Evolutionary conservation across 139 green algal genomes (phyloP).

Genomic region (Chlorella sp.): DNA sequence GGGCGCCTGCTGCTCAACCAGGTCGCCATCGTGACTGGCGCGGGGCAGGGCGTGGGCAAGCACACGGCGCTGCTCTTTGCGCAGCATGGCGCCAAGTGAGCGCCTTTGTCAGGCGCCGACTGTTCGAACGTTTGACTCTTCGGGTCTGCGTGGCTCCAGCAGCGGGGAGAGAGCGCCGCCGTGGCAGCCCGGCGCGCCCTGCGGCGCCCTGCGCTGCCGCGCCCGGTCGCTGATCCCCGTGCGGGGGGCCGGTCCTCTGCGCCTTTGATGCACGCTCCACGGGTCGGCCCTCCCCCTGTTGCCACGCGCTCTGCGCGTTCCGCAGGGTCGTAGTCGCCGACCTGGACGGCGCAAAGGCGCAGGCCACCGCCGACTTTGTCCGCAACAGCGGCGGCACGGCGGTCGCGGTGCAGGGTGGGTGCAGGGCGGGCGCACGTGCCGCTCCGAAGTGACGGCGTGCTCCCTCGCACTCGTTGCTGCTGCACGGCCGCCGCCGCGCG

Average conservation of each 20-base stretch:
- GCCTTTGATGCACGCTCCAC: no score
- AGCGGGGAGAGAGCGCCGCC: no score
- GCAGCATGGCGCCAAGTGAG: constrained; percentile 67
- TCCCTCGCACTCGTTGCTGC: no score
- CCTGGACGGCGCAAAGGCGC: constrained; percentile 61
- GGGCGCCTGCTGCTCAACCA: constrained; percentile 28
- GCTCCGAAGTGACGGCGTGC: constrained; percentile 24
- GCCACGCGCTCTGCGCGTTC: no score
- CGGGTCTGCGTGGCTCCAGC: not conserved
- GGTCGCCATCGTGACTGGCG: constrained; percentile 82
- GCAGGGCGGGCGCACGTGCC: constrained; percentile 4
- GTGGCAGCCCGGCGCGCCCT: not conserved
- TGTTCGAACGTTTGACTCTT: no score
- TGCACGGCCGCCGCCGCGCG: no score
- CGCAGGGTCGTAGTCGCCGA: constrained; percentile 70
- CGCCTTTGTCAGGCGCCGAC: no score
- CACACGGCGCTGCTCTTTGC: constrained; percentile 72
- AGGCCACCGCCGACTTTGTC: constrained; percentile 55
- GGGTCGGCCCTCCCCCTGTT: no score
- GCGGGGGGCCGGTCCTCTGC: no score
- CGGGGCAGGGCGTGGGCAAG: constrained; percentile 76
- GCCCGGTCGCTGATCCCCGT: no score
- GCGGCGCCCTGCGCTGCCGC: not conserved
- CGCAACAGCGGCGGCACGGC: constrained; percentile 31
- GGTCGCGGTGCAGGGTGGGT: not conserved